Evolutionary conservation across 228 moss, liverwort and hornwort species (phyloP).

Genomic region (Sphagnum magellanicum): DNA sequence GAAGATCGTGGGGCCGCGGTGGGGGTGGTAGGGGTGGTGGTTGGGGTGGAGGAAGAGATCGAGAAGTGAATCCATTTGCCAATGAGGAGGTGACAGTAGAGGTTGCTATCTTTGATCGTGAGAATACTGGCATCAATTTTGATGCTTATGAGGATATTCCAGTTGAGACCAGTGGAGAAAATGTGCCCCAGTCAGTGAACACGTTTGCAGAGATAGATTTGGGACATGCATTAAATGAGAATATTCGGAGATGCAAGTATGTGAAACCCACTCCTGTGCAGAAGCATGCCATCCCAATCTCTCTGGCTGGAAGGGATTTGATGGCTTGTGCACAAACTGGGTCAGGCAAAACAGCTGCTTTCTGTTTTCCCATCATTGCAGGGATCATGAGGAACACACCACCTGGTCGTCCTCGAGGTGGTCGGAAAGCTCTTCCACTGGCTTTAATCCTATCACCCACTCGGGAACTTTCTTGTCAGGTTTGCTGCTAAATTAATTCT

Average conservation of each 20-base stretch:
- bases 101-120: slow-evolving; percentile 51
- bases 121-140: slow-evolving; percentile 98
- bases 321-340: slow-evolving; percentile 99
- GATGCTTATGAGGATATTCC: slow-evolving; percentile 99
- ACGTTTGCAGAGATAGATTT: slow-evolving; percentile 97
- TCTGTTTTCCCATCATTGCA: slow-evolving; percentile 96
- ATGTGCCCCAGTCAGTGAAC: slow-evolving; percentile 81
- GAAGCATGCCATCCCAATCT: slow-evolving; percentile 95
- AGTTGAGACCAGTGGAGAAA: slow-evolving; percentile 94
- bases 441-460: slow-evolving; percentile 93
- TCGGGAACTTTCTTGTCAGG: slow-evolving; percentile 95
- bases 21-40: slow-evolving; percentile 49
- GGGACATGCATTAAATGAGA: slow-evolving; percentile 89
- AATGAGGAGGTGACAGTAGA: slow-evolving; percentile 72
- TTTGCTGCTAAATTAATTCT: slow-evolving; percentile 3
- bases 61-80: slow-evolving; percentile 93
- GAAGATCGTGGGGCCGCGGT: slow-evolving; percentile 20
- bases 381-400: slow-evolving; percentile 92
- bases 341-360: slow-evolving; percentile 95
- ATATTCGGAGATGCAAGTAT: slow-evolving; percentile 95
- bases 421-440: slow-evolving; percentile 84
- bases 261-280: slow-evolving; percentile 96
- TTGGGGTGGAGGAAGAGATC: slow-evolving; percentile 80
- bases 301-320: slow-evolving; percentile 80
- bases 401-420: slow-evolving; percentile 85